Conservation (phyloP, 2,329 filamentous ascomycete genomes). For the Aspergillus ibericus region DNA sequence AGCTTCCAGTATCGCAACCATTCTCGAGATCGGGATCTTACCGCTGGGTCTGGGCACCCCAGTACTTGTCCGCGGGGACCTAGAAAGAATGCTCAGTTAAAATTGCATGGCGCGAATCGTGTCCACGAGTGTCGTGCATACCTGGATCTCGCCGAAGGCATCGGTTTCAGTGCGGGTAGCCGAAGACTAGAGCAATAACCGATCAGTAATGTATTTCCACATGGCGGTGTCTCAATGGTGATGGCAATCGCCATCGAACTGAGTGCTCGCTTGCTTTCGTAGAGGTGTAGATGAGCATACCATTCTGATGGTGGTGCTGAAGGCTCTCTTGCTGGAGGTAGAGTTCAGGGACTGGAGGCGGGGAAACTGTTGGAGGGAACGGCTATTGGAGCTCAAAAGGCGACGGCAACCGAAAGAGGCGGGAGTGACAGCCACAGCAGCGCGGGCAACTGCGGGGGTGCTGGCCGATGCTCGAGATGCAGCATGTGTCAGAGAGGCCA, state of each 20-base stretch:
- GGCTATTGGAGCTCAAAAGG: constrained; percentile 33
- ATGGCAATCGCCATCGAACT: neutral
- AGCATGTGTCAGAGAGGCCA: constrained; percentile 39
- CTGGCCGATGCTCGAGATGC: constrained; percentile 25
- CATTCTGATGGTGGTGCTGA: constrained; percentile 41
- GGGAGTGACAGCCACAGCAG: constrained; percentile 31
- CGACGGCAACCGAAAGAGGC: constrained; percentile 27
- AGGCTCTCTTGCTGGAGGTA: constrained; percentile 35
- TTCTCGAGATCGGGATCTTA: constrained; percentile 29
- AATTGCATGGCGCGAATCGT: neutral
- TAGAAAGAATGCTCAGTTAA: constrained; percentile 23
- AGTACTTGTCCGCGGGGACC: constrained; percentile 91
- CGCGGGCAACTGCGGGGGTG: constrained; percentile 37
- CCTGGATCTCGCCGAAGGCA: constrained; percentile 93
- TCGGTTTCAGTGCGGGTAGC: constrained; percentile 83
- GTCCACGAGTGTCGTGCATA: constrained; percentile 23
- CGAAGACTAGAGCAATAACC: constrained; percentile 31
- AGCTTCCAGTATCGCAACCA: neutral
- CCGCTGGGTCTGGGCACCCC: constrained; percentile 96
- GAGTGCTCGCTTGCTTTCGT: neutral
- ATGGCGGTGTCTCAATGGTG: neutral
- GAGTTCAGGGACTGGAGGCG: constrained; percentile 37
- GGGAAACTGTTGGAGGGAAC: constrained; percentile 33
- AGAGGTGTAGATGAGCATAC: constrained; percentile 23
- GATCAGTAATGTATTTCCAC: constrained; percentile 8